Conservation (phyloP, 768 basidiomycete genomes). For the Collybia sp. region DNA sequence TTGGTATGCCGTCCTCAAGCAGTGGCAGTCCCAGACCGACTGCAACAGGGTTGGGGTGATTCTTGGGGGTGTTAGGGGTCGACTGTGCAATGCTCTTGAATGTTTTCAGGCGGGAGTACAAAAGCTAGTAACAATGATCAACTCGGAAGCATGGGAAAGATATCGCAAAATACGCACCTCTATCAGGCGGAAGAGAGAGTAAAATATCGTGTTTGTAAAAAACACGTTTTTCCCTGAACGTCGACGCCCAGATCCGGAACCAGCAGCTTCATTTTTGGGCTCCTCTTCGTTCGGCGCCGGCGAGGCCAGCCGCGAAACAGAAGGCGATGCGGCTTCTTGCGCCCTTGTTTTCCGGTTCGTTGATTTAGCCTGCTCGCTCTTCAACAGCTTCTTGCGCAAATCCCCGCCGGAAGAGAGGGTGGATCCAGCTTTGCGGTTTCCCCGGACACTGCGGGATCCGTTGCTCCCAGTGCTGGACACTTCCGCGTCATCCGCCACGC, state of each 20-base stretch:
- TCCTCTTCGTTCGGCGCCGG: conserved; percentile 49
- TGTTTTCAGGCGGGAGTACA: conserved; percentile 75
- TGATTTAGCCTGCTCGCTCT: conserved; percentile 79
- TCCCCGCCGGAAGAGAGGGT: conserved; percentile 44
- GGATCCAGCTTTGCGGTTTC: conserved; percentile 19
- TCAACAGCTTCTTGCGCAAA: conserved; percentile 73
- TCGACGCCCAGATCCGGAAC: conserved; percentile 22
- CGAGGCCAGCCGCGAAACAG: conserved; percentile 58
- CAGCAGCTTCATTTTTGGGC: conserved; percentile 18
- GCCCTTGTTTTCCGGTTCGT: conserved; percentile 54
- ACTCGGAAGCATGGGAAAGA: conserved; percentile 1
- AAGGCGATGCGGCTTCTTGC: conserved; percentile 42
- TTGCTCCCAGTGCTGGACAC: conserved; percentile 34
- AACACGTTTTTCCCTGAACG: conserved; percentile 53
- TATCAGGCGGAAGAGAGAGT: conserved; percentile 76
- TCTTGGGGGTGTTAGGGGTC: conserved; percentile 16
- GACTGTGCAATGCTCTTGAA: conserved; percentile 72
- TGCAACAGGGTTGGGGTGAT: conserved; percentile 15
- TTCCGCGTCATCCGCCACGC: conserved; percentile 29
- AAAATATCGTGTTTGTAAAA: conserved; percentile 88
- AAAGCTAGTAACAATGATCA: conserved; percentile 41
- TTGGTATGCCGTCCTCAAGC: conserved; percentile 17
- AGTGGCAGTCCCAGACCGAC: conserved; percentile 23
- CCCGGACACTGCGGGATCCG: conserved; percentile 30
- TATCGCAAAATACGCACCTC: conserved; percentile 53